Conservation (phyloP, 2,329 filamentous ascomycete genomes). For the Zymoseptoria ardabiliae region DNA sequence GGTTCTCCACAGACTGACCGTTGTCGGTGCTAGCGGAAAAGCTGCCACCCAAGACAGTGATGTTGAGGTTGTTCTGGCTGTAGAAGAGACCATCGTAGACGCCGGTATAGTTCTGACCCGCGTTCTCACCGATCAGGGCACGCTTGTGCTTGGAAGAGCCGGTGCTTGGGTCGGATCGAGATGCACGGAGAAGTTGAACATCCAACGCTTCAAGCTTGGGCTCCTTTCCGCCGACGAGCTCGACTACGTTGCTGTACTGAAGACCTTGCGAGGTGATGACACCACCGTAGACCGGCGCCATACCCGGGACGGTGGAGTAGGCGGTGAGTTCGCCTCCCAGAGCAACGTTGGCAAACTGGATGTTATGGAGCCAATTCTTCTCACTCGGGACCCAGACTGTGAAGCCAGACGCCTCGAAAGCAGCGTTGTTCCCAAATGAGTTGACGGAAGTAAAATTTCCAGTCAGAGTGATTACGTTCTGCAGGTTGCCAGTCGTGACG, state of each 20-base stretch:
- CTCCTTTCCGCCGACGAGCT: slow-evolving; percentile 45
- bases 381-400: slow-evolving; percentile 86
- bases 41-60: slow-evolving; percentile 82
- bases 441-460: slow-evolving; percentile 71
- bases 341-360: slow-evolving; percentile 54
- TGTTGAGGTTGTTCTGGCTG: slow-evolving; percentile 59
- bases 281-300: slow-evolving; percentile 69
- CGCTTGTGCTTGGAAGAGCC: slow-evolving; percentile 33
- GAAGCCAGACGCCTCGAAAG: slow-evolving; percentile 63
- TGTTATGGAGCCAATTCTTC: slow-evolving; percentile 79
- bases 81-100: slow-evolving; percentile 78
- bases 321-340: slow-evolving; percentile 68
- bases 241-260: slow-evolving; percentile 63
- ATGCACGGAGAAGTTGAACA: slow-evolving; percentile 44
- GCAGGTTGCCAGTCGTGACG: slow-evolving; percentile 58
- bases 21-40: slow-evolving; percentile 66
- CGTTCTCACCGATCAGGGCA: slow-evolving; percentile 30
- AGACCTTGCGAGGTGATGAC: slow-evolving; percentile 70
- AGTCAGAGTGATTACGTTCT: slow-evolving; percentile 70
- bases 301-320: slow-evolving; percentile 55
- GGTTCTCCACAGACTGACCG: slow-evolving; percentile 66
- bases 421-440: slow-evolving; percentile 56
- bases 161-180: slow-evolving; percentile 9
- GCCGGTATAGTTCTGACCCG: slow-evolving; percentile 49
- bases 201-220: slow-evolving; percentile 43